Percentiles rank a stretch among this genome's conserved stretches.
phyloP scores from a whole-genome alignment of 2,329 filamentous ascomycete species.

The Paraconiothyrium sp. region DNA sequence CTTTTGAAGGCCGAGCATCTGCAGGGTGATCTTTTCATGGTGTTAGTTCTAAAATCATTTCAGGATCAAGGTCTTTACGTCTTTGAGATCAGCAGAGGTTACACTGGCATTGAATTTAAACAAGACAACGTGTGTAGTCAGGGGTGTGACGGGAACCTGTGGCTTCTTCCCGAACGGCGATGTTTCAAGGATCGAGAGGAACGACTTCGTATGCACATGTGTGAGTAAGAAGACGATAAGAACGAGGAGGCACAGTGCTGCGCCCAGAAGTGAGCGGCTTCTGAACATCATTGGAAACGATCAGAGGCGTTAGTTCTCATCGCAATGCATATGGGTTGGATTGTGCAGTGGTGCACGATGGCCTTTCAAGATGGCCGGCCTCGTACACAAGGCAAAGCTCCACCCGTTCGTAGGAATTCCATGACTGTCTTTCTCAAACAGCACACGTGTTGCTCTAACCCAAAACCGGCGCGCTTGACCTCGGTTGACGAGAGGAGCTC shows the following conservation, averaged over 20 bases:
- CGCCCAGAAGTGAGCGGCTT: constrained; percentile 17
- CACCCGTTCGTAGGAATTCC: neutral
- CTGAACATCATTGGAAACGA: constrained; percentile 13
- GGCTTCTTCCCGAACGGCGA: constrained; percentile 27
- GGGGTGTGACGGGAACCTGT: constrained; percentile 27
- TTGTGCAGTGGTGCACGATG: neutral
- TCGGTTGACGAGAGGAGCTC: constrained; percentile 3
- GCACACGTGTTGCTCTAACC: constrained; percentile 5
- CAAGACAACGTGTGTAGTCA: constrained; percentile 43
- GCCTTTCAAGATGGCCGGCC: neutral
- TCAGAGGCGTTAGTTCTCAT: neutral
- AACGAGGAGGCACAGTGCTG: constrained; percentile 22
- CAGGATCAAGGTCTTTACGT: constrained; percentile 27
- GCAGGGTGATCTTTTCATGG: constrained; percentile 35
- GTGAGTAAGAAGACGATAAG: constrained; percentile 28
- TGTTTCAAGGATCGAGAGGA: constrained; percentile 19
- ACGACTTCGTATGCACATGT: constrained; percentile 15
- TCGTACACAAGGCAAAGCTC: neutral
- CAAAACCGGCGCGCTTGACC: constrained; percentile 1
- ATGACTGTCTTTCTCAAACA: neutral
- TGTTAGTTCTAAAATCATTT: constrained; percentile 8
- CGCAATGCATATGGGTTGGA: neutral
- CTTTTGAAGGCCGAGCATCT: constrained; percentile 43
- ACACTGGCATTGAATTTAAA: constrained; percentile 46
- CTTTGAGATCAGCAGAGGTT: constrained; percentile 38